phyloP scores from a whole-genome alignment of 371 early-diverging fungal species.

The Mortierella sp. region DNA sequence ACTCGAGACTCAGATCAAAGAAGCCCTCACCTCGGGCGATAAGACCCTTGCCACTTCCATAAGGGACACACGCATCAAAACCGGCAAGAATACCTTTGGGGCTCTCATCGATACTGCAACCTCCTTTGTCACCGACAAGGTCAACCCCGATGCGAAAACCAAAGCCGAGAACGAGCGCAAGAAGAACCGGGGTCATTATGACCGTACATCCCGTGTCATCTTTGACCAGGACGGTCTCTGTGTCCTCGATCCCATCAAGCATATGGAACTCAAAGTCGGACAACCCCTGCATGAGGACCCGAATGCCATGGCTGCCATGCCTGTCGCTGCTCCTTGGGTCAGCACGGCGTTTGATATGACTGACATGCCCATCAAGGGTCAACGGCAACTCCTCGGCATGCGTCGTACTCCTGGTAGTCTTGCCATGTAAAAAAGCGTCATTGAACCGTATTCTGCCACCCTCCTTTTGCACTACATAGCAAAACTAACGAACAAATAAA shows the following conservation, averaged over 20 bases:
- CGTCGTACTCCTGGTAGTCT: constrained; percentile 42
- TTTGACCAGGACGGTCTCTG: constrained; percentile 52
- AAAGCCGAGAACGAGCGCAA: constrained; percentile 38
- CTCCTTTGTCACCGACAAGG: constrained; percentile 37
- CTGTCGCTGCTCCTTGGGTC: constrained; percentile 44
- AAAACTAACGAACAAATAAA: neutral
- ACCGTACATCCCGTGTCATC: constrained; percentile 47
- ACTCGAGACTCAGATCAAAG: constrained; percentile 61
- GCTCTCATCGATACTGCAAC: constrained; percentile 40
- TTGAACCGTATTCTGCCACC: neutral
- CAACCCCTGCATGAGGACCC: constrained; percentile 45
- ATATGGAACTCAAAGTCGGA: constrained; percentile 54
- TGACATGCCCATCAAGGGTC: constrained; percentile 7
- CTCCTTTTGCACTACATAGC: neutral
- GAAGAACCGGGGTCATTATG: constrained; percentile 35
- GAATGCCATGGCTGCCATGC: constrained; percentile 48
- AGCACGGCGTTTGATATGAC: constrained; percentile 47
- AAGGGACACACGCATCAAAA: constrained; percentile 47
- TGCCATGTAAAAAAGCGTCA: constrained; percentile 31
- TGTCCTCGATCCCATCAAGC: constrained; percentile 54
- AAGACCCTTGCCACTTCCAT: constrained; percentile 53
- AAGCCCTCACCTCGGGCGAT: constrained; percentile 59
- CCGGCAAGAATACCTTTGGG: constrained; percentile 52
- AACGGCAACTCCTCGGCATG: constrained; percentile 30
- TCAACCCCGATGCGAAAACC: constrained; percentile 36